Evolutionary conservation across 2,329 filamentous ascomycete genomes (phyloP), one percentile per base, ranked within the genome.

Genomic region (Neophaeococcomyces mojaviensis): DNA sequence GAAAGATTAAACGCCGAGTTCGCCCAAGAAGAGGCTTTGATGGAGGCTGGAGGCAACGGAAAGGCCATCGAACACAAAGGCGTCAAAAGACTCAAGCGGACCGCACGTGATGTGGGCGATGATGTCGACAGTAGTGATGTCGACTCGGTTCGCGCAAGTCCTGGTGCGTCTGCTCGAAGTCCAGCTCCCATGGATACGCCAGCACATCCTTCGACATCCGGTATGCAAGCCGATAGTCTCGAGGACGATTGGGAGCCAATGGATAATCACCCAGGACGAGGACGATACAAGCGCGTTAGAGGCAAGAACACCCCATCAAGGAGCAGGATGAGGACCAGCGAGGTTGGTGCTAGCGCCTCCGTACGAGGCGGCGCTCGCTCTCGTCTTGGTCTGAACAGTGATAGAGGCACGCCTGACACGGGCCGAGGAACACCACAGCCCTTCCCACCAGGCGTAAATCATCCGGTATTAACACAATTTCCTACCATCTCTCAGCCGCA

Each of bases 1-100:
- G 72, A 71, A 53, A 61, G 71, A 43, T 70, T 73, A 24, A 56
- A 73, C 48, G 66, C 71, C 50, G 47, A 54, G 35, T 45, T 53
- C 18, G 53, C 53, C 7, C 69, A 70, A 48, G 70, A 73, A 36
- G 53, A 52, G 3, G 47, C 51, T 6, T 32, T 54, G 4, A 39
- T 47, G 4, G 55, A 55, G 49, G 50, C 51, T 19, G n/a, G n/a
- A 15, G 53, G 53, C 31, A 52, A 50, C 15, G 46, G 49, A 26
- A 54, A 54, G 38, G 68, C 70, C 43, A 63, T 67, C 31, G 64
- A 68, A 16, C 63, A 59, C 40, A 61, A 70, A 41, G 60, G 63
- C 26, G 57, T 64, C 30, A 73, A 72, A 45, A 67, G 68, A 38
- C 56, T 64, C 2, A 71, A 68, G 56, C 71, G 68, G 59, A 60